Conservation (phyloP, 2,329 filamentous ascomycete genomes). For the Botrytis elliptica region DNA sequence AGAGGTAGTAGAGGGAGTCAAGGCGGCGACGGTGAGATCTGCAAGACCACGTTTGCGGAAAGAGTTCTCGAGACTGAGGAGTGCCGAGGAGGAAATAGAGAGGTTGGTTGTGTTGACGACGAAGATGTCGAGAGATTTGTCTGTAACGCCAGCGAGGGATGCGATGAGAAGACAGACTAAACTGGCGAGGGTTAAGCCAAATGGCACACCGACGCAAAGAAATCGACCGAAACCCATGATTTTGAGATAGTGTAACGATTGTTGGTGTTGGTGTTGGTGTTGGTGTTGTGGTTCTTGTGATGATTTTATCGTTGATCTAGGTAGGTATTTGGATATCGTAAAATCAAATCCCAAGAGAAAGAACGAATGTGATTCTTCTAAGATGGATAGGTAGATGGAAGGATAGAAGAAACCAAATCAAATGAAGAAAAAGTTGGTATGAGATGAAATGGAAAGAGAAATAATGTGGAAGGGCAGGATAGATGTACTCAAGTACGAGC, state of each 20-base stretch:
- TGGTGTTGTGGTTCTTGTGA: neutral
- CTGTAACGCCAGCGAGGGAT: constrained; percentile 54
- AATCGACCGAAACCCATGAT: constrained; percentile 72
- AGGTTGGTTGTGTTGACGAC: constrained; percentile 63
- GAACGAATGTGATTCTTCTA: constrained; percentile 4
- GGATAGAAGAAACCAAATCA: neutral
- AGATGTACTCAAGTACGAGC: too few species aligned
- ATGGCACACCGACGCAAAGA: constrained; percentile 83
- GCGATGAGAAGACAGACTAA: constrained; percentile 66
- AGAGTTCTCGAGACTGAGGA: constrained; percentile 29
- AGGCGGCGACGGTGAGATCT: constrained; percentile 31
- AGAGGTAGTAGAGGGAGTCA: constrained; percentile 35
- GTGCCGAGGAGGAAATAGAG: constrained; percentile 34
- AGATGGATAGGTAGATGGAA: too few species aligned
- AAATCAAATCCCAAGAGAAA: neutral
- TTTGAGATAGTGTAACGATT: constrained; percentile 31
- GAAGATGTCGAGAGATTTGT: constrained; percentile 59
- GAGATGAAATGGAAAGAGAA: neutral
- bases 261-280: neutral
- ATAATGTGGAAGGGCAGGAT: constrained; percentile 4
- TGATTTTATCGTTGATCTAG: constrained; percentile 26
- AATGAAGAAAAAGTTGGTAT: neutral
- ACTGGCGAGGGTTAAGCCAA: constrained; percentile 74
- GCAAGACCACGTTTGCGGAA: constrained; percentile 21
- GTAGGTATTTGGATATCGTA: constrained; percentile 8